Percentiles rank a stretch among this genome's conserved stretches.
Evolutionary conservation across 148 eudicot genomes (phyloP).

Genomic region (Camellia granthamiana): DNA sequence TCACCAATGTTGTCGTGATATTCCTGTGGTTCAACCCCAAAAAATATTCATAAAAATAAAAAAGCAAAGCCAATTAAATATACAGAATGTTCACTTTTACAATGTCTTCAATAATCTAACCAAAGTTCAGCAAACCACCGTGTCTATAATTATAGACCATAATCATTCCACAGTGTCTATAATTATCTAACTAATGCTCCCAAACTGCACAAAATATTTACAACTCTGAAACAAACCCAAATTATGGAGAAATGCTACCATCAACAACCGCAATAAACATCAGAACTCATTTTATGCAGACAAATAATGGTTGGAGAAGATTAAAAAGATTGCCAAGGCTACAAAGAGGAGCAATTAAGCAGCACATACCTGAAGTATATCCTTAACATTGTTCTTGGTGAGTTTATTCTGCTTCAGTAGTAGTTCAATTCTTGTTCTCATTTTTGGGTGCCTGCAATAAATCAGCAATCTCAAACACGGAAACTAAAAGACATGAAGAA

Average conservation of each 20-base stretch:
- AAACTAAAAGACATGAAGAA: slow-evolving; percentile 12
- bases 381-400: slow-evolving; percentile 72
- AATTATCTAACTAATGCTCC: neutral
- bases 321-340: neutral
- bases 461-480: slow-evolving; percentile 6
- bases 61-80: slow-evolving; percentile 1
- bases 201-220: neutral
- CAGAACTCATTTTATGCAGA: slow-evolving; percentile 1
- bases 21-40: slow-evolving; percentile 44
- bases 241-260: neutral
- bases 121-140: too few species aligned
- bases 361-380: slow-evolving; percentile 71
- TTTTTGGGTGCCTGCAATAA: slow-evolving; percentile 51
- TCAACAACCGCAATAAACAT: neutral
- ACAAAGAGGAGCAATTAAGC: neutral
- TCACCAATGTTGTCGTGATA: slow-evolving; percentile 96
- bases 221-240: neutral
- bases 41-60: neutral
- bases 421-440: slow-evolving; percentile 87
- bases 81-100: too few species aligned
- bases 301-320: neutral
- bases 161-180: neutral
- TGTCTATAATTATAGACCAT: neutral
- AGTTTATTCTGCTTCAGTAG: slow-evolving; percentile 87
- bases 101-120: too few species aligned